A percentile compares a stretch with the other conserved stretches of the same genome.
Evolutionary conservation across 345 rosid species (phyloP).

Genomic region (Dovyalis caffra): DNA sequence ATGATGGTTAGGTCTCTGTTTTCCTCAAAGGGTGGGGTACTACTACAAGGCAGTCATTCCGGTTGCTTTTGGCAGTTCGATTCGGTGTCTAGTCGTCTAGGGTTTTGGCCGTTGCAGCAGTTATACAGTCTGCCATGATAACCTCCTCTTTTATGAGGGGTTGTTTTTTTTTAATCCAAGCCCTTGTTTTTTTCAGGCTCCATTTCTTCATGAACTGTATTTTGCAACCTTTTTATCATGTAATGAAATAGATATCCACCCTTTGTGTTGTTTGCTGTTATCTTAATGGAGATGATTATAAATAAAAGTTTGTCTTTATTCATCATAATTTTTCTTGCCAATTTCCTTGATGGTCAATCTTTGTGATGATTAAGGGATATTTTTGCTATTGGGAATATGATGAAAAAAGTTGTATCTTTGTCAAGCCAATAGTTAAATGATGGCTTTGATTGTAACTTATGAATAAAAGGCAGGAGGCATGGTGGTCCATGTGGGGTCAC

Average conservation of each 20-base stretch:
- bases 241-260: constrained; percentile 25
- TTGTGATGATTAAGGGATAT: too few relatives aligned
- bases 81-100: constrained; percentile 32
- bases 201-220: constrained; percentile 30
- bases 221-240: constrained; percentile 23
- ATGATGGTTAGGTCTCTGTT: constrained; percentile 37
- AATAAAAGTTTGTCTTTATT: constrained; percentile 5
- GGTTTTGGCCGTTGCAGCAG: constrained; percentile 49
- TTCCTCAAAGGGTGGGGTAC: constrained; percentile 26
- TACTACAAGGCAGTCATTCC: neutral
- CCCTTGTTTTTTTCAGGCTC: constrained; percentile 33
- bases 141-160: constrained; percentile 13
- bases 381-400: too few relatives aligned
- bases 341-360: too few relatives aligned
- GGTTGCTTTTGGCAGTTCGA: constrained; percentile 26
- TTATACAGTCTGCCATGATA: constrained; percentile 42
- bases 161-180: constrained; percentile 38
- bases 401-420: too few relatives aligned
- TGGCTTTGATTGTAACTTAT: neutral
- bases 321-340: neutral
- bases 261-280: constrained; percentile 26
- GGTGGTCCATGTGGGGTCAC: neutral
- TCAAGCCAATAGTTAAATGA: neutral
- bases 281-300: constrained; percentile 6
- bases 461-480: neutral